phyloP scores from a whole-genome alignment of 164 flowering plant genomes.

The Vitis vinifera region DNA sequence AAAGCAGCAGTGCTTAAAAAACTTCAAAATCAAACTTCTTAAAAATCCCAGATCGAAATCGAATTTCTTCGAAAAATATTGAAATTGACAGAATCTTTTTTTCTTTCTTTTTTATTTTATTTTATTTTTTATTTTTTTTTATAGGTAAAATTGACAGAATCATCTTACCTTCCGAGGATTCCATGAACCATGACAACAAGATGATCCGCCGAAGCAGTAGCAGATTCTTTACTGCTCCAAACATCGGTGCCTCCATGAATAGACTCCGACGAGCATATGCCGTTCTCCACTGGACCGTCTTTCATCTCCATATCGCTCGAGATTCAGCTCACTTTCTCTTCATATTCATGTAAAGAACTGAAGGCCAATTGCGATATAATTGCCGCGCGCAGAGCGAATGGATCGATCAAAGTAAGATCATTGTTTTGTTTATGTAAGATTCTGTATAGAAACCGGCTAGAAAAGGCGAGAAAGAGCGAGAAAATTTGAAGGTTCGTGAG shows the following conservation, averaged over 20 bases:
- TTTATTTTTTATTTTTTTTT: too few relatives aligned
- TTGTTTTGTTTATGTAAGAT: neutral
- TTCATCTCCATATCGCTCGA: conserved; percentile 9
- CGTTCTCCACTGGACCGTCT: conserved; percentile 20
- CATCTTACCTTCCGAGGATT: conserved; percentile 76
- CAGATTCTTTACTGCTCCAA: conserved; percentile 54
- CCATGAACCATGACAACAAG: conserved; percentile 92
- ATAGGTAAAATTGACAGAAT: neutral
- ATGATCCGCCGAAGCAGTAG: conserved; percentile 70
- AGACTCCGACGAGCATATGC: conserved; percentile 46
- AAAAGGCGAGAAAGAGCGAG: conserved; percentile 2
- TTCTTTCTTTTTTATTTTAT: too few relatives aligned
- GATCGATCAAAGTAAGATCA: too few relatives aligned
- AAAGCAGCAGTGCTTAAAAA: too few relatives aligned
- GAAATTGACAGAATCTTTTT: too few relatives aligned
- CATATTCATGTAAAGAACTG: too few relatives aligned
- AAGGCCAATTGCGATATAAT: too few relatives aligned
- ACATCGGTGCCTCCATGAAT: conserved; percentile 64
- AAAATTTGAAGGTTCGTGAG: neutral
- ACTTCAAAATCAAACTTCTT: too few relatives aligned
- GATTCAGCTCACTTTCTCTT: neutral
- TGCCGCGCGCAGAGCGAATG: too few relatives aligned
- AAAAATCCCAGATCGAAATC: too few relatives aligned
- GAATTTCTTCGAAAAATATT: too few relatives aligned
- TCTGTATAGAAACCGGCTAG: neutral